These are phyloP conservation scores for Lippia alba DNA, from an alignment of 305 asterid species.

Conservation along the genomic window DNA sequence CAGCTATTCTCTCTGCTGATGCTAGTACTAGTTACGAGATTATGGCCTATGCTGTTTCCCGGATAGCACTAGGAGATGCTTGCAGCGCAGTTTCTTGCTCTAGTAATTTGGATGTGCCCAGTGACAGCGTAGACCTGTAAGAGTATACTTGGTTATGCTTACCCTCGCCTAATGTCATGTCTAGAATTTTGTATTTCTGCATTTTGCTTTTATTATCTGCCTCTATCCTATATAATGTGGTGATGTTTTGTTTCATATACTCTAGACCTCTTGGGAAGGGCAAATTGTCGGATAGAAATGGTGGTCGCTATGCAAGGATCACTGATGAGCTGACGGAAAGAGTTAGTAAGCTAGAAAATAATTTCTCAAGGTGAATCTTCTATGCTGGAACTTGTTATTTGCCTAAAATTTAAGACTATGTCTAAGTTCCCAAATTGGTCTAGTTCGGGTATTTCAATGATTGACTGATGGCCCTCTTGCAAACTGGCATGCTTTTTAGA, in stretches of 20 bases:
- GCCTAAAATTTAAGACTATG: no score
- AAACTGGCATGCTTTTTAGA: no score
- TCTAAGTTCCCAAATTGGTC: no score
- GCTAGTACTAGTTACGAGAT: slow-evolving; percentile 45
- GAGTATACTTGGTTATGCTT: slow-evolving; percentile 37
- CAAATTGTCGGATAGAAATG: slow-evolving; percentile 31
- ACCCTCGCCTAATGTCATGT: slow-evolving; percentile 25
- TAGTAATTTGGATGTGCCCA: slow-evolving; percentile 37
- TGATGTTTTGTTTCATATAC: slow-evolving; percentile 21
- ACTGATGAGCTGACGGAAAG: slow-evolving; percentile 52
- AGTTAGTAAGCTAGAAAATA: slow-evolving; percentile 64
- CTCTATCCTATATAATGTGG: slow-evolving; percentile 13
- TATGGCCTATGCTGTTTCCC: slow-evolving; percentile 52
- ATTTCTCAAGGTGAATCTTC: slow-evolving; percentile 62
- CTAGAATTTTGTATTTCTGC: slow-evolving; percentile 6
- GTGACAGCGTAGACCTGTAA: slow-evolving; percentile 53
- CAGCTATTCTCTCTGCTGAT: slow-evolving; percentile 54
- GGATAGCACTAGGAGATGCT: slow-evolving; percentile 68
- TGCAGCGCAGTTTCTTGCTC: slow-evolving; percentile 54
- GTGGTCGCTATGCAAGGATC: slow-evolving; percentile 44
- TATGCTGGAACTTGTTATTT: neutral
- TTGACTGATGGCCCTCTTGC: no score
- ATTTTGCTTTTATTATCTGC: slow-evolving; percentile 22
- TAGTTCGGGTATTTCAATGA: no score
- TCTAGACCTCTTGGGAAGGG: slow-evolving; percentile 49